Base-by-base conservation (phyloP, 208 protist genomes). In the Entamoeba invadens region DNA sequence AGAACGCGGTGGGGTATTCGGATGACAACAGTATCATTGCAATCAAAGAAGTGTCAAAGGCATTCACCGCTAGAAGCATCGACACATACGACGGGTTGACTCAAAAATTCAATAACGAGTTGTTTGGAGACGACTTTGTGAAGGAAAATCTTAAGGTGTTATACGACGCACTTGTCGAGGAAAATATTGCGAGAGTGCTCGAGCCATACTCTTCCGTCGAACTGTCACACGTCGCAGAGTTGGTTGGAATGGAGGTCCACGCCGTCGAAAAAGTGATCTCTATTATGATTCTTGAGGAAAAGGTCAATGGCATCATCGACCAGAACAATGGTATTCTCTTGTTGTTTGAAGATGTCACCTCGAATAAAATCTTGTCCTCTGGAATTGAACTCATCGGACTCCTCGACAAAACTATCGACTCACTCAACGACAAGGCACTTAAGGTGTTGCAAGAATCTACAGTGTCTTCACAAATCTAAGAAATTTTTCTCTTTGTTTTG, bases 201-300 rank as follows among this genome's bases (percentile, higher is more conserved):
- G 93, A 94, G n/a, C 93, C 93, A 6, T 94, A 91, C 35, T 94
- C 93, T 25, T 45, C 45, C 16, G 93, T 94, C n/a, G 92, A 94
- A 47, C 38, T 94, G 14, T 44, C n/a, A 3, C 93, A 94, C 92
- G 4, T 94, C n/a, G 14, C 94, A 10, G 12, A 94, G 31, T 92
- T 94, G 18, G 93, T 94, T 94, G 77, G 45, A 45, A 45, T 94
- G 46, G 42, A 57, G 31, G 45, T 91, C 31, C 44, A 94, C 14
- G 50, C 42, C 12, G 94, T 94, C 4, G 94, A 94, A 92, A 94
- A 92, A 45, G 93, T 93, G 4, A 91, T 95, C 6, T 44, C 38
- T 25, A 45, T 94, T n/a, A 95, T 95, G 94, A 95, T 95, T 93
- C 46, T 95, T 38, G 94, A 95, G 44, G 45, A 94, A 46, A 95